Base-by-base conservation (phyloP, 495 filamentous ascomycete genomes). In the Bathelium albidoporum region DNA sequence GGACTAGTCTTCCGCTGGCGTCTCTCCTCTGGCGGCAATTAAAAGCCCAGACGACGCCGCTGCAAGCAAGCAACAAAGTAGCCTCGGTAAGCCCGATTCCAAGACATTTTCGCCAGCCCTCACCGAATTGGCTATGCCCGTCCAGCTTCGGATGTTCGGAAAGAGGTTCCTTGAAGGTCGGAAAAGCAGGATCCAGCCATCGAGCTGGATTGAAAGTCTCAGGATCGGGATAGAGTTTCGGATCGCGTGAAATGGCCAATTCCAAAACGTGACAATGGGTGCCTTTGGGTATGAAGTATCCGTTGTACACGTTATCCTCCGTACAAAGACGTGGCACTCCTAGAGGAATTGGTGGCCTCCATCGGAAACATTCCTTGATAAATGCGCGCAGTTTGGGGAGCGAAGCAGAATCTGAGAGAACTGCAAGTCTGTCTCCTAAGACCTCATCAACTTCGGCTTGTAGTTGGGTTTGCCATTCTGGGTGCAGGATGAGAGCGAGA, bases 41-140 rank as follows among this genome's bases (percentile, higher is more conserved):
- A 39, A 39, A 39, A 14, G 5, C 34, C 34, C 34, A 39, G 5
- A 39, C 34, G 14, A 39, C 14, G 5, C 34, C 34, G 34, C 34
- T 39, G 34, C 34, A 39, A 5, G 34, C 34, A 39, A 5, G 34
- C 34, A 39, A 80, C n/a, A 85, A 62, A 39, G 79, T 76, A 64
- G 80, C 77, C 45, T 80, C 75, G 4, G 79, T 82, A 61, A 85
- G 73, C 43, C 79, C 75, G 28, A 79, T 64, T 3, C 83, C 83
- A 39, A 80, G 79, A 72, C 83, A 85, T 4, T 75, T 78, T 9
- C 82, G 78, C 2, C 78, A 73, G 1, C 83, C 83, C 70, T 78
- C 83, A 1, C 83, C 83, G 67, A 85, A 85, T 31, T 76, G 75
- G 52, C 75, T 79, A 69, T 77, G 79, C 44, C 77, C 78, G 31